Percentiles rank a stretch among this genome's conserved stretches.
Conservation (phyloP, 139 green algal genomes). For the Trebouxia sp. region DNA sequence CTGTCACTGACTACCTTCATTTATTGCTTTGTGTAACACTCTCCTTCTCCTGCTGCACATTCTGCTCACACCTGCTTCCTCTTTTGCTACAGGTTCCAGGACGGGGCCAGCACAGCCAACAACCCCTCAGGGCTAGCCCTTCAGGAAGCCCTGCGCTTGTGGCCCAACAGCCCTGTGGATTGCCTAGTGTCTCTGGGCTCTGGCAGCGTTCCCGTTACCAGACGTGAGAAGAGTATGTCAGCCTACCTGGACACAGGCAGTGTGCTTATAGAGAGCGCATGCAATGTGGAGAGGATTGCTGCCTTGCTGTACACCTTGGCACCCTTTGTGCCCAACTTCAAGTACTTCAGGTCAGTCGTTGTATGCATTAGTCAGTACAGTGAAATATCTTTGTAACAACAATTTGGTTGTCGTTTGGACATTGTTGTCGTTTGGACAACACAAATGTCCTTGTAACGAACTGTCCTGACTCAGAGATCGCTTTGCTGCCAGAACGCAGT, state of each 20-base stretch:
- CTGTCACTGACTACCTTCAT: no score
- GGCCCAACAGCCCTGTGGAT: constrained; percentile 80
- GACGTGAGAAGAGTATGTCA: constrained; percentile 46
- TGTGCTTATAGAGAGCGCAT: constrained; percentile 63
- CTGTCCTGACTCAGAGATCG: no score
- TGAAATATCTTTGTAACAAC: not conserved
- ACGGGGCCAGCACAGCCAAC: constrained; percentile 91
- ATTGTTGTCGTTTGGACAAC: no score
- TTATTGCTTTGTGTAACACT: no score
- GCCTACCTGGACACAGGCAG: constrained; percentile 61
- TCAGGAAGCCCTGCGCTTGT: constrained; percentile 79
- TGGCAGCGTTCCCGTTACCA: constrained; percentile 54
- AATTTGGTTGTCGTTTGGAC: no score
- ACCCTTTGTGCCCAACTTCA: constrained; percentile 67
- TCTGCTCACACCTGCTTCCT: no score
- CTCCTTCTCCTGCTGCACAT: no score
- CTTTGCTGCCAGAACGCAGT: no score
- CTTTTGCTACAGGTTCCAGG: constrained; percentile 76
- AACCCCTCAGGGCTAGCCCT: constrained; percentile 89
- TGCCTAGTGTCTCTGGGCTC: constrained; percentile 84
- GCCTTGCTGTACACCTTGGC: constrained; percentile 67
- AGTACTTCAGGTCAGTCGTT: constrained; percentile 70
- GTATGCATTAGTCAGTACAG: not conserved
- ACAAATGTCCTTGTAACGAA: no score
- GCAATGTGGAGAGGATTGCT: constrained; percentile 64